A percentile compares a stretch with the other conserved stretches of the same genome.
These are phyloP conservation scores for Taiozyma sp. DNA, from an alignment of 1,139 yeast genomes.

Conservation along the genomic window DNA sequence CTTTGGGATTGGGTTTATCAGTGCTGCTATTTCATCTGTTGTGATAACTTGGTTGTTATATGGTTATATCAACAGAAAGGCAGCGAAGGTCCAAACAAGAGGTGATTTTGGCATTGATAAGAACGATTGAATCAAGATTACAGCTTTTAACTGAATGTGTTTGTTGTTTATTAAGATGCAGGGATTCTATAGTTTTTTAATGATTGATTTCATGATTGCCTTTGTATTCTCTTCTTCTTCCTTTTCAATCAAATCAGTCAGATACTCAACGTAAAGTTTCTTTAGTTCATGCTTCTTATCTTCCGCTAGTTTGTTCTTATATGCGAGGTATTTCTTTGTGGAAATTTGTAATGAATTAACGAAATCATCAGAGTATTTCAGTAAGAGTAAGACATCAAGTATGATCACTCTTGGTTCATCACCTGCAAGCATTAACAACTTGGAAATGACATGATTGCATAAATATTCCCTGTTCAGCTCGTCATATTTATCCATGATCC, in stretches of 20 bases:
- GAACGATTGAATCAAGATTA: slow-evolving; percentile 7
- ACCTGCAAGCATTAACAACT: slow-evolving; percentile 30
- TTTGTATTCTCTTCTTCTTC: slow-evolving; percentile 26
- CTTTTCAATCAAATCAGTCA: slow-evolving; percentile 35
- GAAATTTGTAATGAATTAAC: slow-evolving; percentile 61
- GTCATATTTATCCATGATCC: slow-evolving; percentile 57
- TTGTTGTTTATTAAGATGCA: neutral
- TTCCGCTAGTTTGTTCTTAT: slow-evolving; percentile 38
- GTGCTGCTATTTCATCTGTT: slow-evolving; percentile 27
- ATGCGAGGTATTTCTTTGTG: slow-evolving; percentile 66
- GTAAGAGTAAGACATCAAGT: slow-evolving; percentile 60
- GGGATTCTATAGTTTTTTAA: slow-evolving; percentile 25
- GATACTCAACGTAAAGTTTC: slow-evolving; percentile 35
- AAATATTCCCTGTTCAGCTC: slow-evolving; percentile 67
- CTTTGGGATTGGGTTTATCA: slow-evolving; percentile 22
- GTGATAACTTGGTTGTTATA: slow-evolving; percentile 31
- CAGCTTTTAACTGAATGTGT: neutral
- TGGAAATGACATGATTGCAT: slow-evolving; percentile 55
- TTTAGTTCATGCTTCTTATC: slow-evolving; percentile 38
- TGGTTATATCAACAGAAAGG: slow-evolving; percentile 37
- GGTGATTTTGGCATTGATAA: slow-evolving; percentile 20
- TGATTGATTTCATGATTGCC: slow-evolving; percentile 28
- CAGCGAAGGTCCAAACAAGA: slow-evolving; percentile 17
- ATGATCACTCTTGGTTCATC: slow-evolving; percentile 34
- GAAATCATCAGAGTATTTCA: slow-evolving; percentile 50